Conservation (phyloP, 2,329 filamentous ascomycete species). For the Triangularia setosa region DNA sequence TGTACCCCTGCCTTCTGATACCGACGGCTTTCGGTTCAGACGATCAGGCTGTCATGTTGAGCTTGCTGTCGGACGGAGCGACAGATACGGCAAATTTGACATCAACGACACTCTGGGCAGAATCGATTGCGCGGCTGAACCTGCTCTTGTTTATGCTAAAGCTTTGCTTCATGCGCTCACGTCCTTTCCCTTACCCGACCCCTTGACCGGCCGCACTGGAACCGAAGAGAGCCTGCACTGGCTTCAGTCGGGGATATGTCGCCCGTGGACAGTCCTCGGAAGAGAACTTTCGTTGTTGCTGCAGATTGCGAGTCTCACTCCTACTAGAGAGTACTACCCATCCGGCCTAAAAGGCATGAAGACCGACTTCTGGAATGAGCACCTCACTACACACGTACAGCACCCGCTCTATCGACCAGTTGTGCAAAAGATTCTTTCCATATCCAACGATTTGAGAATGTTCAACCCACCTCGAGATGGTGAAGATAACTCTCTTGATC, state of each 20-base stretch:
- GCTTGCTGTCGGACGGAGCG: constrained; percentile 35
- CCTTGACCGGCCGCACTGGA: constrained; percentile 55
- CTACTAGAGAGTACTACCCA: constrained; percentile 14
- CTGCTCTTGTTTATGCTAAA: constrained; percentile 51
- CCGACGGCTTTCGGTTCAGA: constrained; percentile 15
- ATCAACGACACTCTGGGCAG: constrained; percentile 53
- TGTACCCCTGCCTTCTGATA: constrained; percentile 43
- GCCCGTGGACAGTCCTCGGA: constrained; percentile 40
- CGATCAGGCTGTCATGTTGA: constrained; percentile 37
- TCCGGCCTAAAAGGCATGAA: constrained; percentile 11
- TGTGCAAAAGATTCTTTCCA: constrained; percentile 7
- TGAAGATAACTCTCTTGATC: neutral
- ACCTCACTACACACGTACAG: constrained; percentile 12
- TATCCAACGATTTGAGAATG: constrained; percentile 2
- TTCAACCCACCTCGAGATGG: neutral
- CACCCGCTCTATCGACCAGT: constrained; percentile 10
- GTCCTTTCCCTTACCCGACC: constrained; percentile 54
- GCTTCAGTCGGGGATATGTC: constrained; percentile 46
- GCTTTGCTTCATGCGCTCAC: constrained; percentile 59
- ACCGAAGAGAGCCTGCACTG: constrained; percentile 54
- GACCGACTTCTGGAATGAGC: constrained; percentile 9
- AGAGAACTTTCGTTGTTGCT: neutral
- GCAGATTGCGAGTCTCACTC: constrained; percentile 12
- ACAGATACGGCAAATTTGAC: constrained; percentile 45
- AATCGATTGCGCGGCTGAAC: constrained; percentile 55